Percentiles rank a stretch among this genome's conserved stretches.
Evolutionary conservation across 2,329 filamentous ascomycete species (phyloP).

Genomic region (Ophiobolus disseminans): DNA sequence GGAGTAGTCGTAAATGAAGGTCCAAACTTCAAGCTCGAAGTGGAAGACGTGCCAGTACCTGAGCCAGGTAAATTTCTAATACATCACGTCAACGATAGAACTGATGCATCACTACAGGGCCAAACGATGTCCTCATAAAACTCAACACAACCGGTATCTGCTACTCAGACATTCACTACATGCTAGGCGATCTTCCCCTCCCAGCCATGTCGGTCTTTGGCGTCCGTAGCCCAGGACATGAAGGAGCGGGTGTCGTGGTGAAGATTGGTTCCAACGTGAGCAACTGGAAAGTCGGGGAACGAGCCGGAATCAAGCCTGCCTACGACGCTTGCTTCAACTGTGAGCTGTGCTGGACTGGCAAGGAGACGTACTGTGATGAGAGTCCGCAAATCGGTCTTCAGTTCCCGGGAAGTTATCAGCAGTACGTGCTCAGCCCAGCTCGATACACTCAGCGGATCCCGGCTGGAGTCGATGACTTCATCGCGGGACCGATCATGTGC

Average conservation of each 20-base stretch:
- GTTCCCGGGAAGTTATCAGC: conserved; percentile 58
- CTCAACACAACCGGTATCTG: conserved; percentile 65
- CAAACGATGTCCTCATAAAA: conserved; percentile 62
- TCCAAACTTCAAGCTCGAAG: conserved; percentile 54
- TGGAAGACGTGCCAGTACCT: conserved; percentile 55
- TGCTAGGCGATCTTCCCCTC: conserved; percentile 59
- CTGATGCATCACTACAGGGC: conserved; percentile 38
- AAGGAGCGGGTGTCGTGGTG: conserved; percentile 63
- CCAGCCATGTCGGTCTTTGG: conserved; percentile 44
- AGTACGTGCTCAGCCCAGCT: conserved; percentile 54
- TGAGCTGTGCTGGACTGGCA: conserved; percentile 53
- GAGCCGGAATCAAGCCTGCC: conserved; percentile 51
- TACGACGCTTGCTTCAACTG: conserved; percentile 61
- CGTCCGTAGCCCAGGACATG: conserved; percentile 58
- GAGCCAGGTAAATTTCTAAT: conserved; percentile 46
- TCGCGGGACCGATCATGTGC: conserved; percentile 66
- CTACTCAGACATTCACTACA: conserved; percentile 63
- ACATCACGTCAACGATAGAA: background rate
- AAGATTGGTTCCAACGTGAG: conserved; percentile 60
- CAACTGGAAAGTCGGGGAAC: conserved; percentile 49
- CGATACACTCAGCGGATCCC: conserved; percentile 61
- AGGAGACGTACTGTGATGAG: conserved; percentile 36
- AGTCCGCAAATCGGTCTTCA: conserved; percentile 54
- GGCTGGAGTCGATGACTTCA: conserved; percentile 58
- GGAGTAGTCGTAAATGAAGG: conserved; percentile 59